These are phyloP conservation scores for Penicillium hordei DNA, from an alignment of 2,329 filamentous ascomycete genomes.

Conservation along the genomic window DNA sequence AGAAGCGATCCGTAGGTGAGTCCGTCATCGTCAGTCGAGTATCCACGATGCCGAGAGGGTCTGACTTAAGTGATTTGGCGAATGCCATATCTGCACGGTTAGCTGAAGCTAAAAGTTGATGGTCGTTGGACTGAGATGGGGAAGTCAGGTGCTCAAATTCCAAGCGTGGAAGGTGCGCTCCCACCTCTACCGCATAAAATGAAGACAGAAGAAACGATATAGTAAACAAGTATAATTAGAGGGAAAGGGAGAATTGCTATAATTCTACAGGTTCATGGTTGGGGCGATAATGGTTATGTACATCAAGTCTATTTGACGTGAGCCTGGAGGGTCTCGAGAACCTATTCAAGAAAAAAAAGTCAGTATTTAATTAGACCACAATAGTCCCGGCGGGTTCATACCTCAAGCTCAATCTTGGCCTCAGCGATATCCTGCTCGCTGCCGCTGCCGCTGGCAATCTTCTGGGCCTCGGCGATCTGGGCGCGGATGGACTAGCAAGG, in stretches of 20 bases:
- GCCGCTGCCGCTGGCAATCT: slow-evolving; percentile 84
- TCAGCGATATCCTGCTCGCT: slow-evolving; percentile 98
- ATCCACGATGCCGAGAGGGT: slow-evolving; percentile 20
- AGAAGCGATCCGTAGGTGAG: slow-evolving; percentile 1
- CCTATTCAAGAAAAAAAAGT: slow-evolving; percentile 33
- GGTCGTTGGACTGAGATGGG: not conserved
- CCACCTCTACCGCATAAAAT: slow-evolving; percentile 10
- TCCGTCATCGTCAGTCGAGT: slow-evolving; percentile 21
- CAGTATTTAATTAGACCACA: slow-evolving; percentile 5
- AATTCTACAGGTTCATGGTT: slow-evolving; percentile 43
- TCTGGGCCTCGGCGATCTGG: slow-evolving; percentile 93
- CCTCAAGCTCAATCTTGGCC: slow-evolving; percentile 99
- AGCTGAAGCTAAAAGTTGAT: not conserved
- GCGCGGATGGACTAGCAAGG: slow-evolving; percentile 66
- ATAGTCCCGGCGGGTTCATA: slow-evolving; percentile 45
- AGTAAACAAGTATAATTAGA: slow-evolving; percentile 15
- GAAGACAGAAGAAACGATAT: slow-evolving; percentile 16
- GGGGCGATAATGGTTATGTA: slow-evolving; percentile 41
- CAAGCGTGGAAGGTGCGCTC: slow-evolving; percentile 16
- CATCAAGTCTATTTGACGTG: slow-evolving; percentile 49
- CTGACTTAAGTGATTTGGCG: slow-evolving; percentile 14
- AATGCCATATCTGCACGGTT: slow-evolving; percentile 9
- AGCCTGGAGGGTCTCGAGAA: slow-evolving; percentile 52
- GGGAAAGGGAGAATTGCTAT: slow-evolving; percentile 34
- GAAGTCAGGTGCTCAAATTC: not conserved